Conservation (phyloP, 768 basidiomycete species). For the Auriscalpium orientale region DNA sequence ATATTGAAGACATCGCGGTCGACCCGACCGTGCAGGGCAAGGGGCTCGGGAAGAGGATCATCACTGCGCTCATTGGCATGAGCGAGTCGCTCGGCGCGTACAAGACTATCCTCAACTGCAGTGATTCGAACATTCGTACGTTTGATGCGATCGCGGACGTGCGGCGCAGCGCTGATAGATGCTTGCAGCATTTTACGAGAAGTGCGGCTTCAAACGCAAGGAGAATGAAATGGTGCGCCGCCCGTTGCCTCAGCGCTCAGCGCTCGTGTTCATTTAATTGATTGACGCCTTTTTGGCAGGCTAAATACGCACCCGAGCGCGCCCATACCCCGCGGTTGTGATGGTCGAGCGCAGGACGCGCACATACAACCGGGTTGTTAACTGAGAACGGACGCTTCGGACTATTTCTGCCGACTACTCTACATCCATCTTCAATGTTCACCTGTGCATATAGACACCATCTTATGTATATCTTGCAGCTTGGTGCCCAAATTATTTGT, state of each 20-base stretch:
- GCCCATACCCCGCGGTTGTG: conserved; percentile 27
- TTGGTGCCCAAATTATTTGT: too few species aligned
- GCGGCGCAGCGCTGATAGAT: neutral
- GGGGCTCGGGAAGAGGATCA: conserved; percentile 82
- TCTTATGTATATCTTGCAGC: too few species aligned
- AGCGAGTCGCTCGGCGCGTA: conserved; percentile 79
- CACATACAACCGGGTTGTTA: too few species aligned
- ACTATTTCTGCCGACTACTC: too few species aligned
- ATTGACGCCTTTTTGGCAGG: conserved; percentile 27
- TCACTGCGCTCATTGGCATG: conserved; percentile 78
- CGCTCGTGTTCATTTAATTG: conserved; percentile 1
- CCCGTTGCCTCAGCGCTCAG: neutral
- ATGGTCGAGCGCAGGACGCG: neutral
- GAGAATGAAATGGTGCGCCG: conserved; percentile 84
- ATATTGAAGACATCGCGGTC: conserved; percentile 98
- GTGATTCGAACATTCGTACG: conserved; percentile 84
- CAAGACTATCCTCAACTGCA: conserved; percentile 98
- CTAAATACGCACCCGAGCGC: conserved; percentile 49
- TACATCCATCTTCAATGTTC: too few species aligned
- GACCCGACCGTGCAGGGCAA: conserved; percentile 83
- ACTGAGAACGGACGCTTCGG: too few species aligned
- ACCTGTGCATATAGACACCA: too few species aligned
- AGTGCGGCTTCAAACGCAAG: conserved; percentile 88
- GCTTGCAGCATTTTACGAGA: conserved; percentile 83
- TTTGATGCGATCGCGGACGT: conserved; percentile 16